Conservation (phyloP, 1,284 basidiomycete genomes). For the Cutaneotrichosporon dermatis region DNA sequence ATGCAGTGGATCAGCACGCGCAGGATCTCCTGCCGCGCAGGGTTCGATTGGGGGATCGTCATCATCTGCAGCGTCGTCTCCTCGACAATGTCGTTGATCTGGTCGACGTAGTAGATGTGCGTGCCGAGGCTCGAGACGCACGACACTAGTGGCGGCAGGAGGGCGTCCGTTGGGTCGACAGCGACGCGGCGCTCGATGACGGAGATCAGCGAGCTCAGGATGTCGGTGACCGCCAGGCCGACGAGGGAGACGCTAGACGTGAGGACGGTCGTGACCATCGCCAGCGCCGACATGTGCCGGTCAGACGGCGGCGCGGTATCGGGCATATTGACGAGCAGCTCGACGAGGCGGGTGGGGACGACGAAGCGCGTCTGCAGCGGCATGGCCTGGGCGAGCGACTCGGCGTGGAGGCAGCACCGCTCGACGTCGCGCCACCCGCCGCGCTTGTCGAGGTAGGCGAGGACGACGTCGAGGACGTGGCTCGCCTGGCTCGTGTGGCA, state of each 20-base stretch:
- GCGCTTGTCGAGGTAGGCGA: constrained; percentile 61
- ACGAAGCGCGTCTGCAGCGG: constrained; percentile 89
- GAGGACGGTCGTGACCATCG: constrained; percentile 77
- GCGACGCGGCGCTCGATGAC: constrained; percentile 69
- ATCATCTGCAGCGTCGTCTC: constrained; percentile 73
- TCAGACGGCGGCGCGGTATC: constrained; percentile 56
- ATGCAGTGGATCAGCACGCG: constrained; percentile 50
- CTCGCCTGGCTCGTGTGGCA: constrained; percentile 68
- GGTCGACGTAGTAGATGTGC: constrained; percentile 93
- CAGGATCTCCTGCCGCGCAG: constrained; percentile 63
- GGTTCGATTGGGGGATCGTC: constrained; percentile 49
- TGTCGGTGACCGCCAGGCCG: constrained; percentile 86
- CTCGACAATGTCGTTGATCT: constrained; percentile 86
- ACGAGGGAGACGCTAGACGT: constrained; percentile 75
- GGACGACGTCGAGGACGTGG: constrained; percentile 64
- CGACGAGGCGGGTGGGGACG: constrained; percentile 78
- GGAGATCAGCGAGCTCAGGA: constrained; percentile 70
- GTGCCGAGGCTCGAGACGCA: constrained; percentile 73
- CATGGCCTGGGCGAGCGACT: constrained; percentile 72
- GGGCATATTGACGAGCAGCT: constrained; percentile 67
- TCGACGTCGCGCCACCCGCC: constrained; percentile 66
- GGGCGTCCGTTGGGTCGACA: constrained; percentile 60
- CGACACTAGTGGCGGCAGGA: constrained; percentile 67
- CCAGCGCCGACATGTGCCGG: constrained; percentile 66
- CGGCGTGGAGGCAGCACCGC: constrained; percentile 77